phyloP scores from a whole-genome alignment of 2,329 filamentous ascomycete genomes.

The Trichoderma lentiforme region DNA sequence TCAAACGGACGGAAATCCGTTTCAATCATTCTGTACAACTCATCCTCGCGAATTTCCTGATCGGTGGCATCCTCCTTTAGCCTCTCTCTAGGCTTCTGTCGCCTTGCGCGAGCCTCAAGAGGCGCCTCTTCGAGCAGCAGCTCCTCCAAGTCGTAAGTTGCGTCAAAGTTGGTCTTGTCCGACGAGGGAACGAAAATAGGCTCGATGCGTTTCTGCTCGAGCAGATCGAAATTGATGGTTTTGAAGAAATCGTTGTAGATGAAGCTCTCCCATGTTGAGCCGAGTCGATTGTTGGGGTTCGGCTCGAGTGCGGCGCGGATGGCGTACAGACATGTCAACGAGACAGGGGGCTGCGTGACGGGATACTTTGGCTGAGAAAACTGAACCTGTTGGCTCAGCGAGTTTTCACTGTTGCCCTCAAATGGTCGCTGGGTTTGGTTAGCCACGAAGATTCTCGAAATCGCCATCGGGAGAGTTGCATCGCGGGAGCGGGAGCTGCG shows the following conservation, averaged over 20 bases:
- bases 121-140: conserved; percentile 90
- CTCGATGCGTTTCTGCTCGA: conserved; percentile 84
- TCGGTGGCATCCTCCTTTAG: conserved; percentile 92
- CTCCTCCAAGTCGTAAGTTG: conserved; percentile 95
- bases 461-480: background rate
- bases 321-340: conserved; percentile 81
- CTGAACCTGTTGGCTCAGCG: conserved; percentile 74
- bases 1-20: conserved; percentile 92
- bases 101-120: conserved; percentile 82
- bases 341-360: conserved; percentile 88
- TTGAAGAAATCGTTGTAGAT: conserved; percentile 87
- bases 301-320: conserved; percentile 80
- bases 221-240: conserved; percentile 74
- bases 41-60: conserved; percentile 91
- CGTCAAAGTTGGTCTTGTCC: conserved; percentile 98
- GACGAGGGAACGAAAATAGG: conserved; percentile 91
- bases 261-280: conserved; percentile 82
- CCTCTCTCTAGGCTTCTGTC: conserved; percentile 89
- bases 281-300: conserved; percentile 77
- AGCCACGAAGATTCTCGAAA: background rate
- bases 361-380: conserved; percentile 82
- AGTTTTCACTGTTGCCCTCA: conserved; percentile 81
- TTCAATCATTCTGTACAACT: conserved; percentile 92
- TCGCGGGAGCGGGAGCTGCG: background rate
- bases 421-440: conserved; percentile 69